Conservation (phyloP, 2,329 filamentous ascomycete species). For the Aureobasidium sp. region DNA sequence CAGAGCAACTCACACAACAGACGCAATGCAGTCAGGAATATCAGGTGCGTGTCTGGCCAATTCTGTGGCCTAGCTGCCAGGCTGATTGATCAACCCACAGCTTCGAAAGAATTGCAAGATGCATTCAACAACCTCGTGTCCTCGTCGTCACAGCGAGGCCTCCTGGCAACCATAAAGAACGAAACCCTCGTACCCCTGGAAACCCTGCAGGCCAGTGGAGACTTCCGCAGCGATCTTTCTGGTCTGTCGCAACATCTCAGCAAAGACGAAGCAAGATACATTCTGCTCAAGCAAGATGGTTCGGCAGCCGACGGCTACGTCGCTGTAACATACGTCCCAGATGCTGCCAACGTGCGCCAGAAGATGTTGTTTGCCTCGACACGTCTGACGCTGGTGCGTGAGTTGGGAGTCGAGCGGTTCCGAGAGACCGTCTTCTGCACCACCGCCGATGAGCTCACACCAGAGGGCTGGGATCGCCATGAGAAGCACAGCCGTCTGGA, state of each 20-base stretch:
- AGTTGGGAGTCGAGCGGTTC: constrained; percentile 73
- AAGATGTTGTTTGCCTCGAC: constrained; percentile 84
- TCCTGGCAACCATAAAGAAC: constrained; percentile 62
- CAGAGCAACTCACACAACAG: constrained; percentile 1
- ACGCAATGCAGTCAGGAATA: constrained; percentile 70
- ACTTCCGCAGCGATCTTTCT: constrained; percentile 46
- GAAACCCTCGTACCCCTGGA: constrained; percentile 60
- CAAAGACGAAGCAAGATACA: constrained; percentile 62
- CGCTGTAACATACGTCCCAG: constrained; percentile 72
- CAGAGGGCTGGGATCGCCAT: constrained; percentile 63
- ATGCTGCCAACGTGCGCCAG: constrained; percentile 69
- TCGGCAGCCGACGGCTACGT: constrained; percentile 44
- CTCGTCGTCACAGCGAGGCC: constrained; percentile 56
- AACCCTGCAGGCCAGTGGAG: constrained; percentile 44
- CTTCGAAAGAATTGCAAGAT: constrained; percentile 68
- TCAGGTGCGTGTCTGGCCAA: constrained; percentile 46
- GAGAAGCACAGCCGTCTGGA: constrained; percentile 55
- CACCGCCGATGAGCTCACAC: constrained; percentile 60
- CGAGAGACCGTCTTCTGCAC: constrained; percentile 69
- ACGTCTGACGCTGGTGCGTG: constrained; percentile 65
- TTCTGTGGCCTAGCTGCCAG: neutral
- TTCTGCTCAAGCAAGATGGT: constrained; percentile 57
- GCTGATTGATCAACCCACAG: constrained; percentile 36
- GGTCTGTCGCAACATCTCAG: constrained; percentile 58
- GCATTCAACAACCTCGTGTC: constrained; percentile 65